phyloP scores from a whole-genome alignment of 1,284 basidiomycete species.

The Ganoderma sinense region DNA sequence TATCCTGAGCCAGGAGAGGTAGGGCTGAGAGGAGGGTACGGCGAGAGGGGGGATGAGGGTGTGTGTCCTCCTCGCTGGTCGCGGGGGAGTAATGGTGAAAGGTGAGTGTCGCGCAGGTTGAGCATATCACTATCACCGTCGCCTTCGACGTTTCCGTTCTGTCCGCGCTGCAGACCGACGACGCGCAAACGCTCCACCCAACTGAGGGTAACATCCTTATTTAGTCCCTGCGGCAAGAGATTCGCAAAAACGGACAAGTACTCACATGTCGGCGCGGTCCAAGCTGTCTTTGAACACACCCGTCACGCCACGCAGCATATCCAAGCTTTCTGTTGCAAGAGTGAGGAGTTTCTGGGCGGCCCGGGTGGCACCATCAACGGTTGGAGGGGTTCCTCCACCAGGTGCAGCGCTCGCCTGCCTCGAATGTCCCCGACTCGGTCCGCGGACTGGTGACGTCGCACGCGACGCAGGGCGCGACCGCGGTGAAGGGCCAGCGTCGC shows the following conservation, averaged over 20 bases:
- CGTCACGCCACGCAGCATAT: conserved; percentile 90
- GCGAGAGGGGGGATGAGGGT: conserved; percentile 34
- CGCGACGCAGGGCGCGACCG: conserved; percentile 44
- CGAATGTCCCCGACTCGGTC: conserved; percentile 33
- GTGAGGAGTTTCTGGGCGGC: conserved; percentile 86
- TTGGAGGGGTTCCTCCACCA: conserved; percentile 42
- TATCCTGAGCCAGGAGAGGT: conserved; percentile 30
- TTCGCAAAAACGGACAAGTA: conserved; percentile 46
- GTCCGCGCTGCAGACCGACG: conserved; percentile 74
- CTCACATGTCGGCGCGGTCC: conserved; percentile 87
- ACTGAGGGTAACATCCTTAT: conserved; percentile 41
- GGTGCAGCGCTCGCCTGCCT: conserved; percentile 35
- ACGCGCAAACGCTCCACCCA: conserved; percentile 84
- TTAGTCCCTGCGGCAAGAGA: conserved; percentile 8
- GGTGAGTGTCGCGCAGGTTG: conserved; percentile 29
- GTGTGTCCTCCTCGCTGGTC: conserved; percentile 30
- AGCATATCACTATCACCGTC: conserved; percentile 25
- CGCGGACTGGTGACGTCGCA: conserved; percentile 37
- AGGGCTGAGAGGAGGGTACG: conserved; percentile 30
- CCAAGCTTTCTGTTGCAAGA: conserved; percentile 89
- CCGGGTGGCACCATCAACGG: conserved; percentile 63
- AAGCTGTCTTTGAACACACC: conserved; percentile 88
- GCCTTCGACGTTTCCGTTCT: conserved; percentile 30
- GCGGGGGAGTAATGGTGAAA: conserved; percentile 22
- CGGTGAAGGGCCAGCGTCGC: conserved; percentile 39